Evolutionary conservation across 2,329 filamentous ascomycete species (phyloP).

Genomic region (Penicillium glabrum): DNA sequence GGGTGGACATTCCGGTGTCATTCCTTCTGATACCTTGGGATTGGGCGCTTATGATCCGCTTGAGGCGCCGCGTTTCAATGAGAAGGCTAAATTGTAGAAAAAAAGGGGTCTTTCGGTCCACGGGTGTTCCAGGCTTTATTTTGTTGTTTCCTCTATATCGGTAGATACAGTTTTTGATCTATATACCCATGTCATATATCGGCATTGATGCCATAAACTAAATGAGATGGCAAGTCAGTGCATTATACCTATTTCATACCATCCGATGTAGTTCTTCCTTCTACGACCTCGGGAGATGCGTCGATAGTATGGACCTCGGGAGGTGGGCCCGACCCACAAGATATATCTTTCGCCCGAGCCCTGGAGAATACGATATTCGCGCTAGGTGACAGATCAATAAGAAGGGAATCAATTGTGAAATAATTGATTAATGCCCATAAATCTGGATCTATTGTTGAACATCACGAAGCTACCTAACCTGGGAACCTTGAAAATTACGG

Average conservation of each 20-base stretch:
- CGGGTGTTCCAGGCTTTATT: neutral
- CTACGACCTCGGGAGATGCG: no score
- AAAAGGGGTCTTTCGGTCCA: neutral
- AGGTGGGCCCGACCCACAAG: no score
- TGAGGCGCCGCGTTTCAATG: conserved; percentile 48
- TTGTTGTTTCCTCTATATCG: neutral
- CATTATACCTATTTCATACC: neutral
- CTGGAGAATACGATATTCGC: no score
- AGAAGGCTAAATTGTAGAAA: conserved; percentile 47
- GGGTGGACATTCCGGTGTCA: conserved; percentile 56
- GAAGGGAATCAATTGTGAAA: no score
- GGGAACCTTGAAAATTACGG: no score
- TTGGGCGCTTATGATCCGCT: conserved; percentile 59
- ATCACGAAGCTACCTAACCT: no score
- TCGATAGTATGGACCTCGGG: no score
- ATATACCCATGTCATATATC: conserved; percentile 4
- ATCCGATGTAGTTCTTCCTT: no score
- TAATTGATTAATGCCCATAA: no score
- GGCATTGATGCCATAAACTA: conserved; percentile 1
- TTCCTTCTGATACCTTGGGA: conserved; percentile 63
- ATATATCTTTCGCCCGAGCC: no score
- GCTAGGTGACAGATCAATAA: no score
- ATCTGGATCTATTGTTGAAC: no score
- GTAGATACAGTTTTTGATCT: neutral
- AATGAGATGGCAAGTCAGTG: neutral